These are phyloP conservation scores for Borealophlyctis nickersoniae DNA, from an alignment of 192 early-diverging fungal genomes.

Conservation along the genomic window DNA sequence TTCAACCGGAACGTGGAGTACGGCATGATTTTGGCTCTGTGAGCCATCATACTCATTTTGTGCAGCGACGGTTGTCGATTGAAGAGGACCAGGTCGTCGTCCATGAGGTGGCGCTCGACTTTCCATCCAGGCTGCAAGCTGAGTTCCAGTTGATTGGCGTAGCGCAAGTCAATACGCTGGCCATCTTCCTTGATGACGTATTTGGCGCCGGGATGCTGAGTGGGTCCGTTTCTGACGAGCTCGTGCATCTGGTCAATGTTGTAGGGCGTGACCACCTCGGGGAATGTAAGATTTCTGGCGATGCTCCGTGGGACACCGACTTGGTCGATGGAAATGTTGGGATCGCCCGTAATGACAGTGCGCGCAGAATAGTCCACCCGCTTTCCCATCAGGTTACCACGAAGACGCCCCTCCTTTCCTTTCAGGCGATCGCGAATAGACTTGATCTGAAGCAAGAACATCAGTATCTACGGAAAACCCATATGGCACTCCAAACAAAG, in stretches of 20 bases:
- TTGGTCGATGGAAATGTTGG: slow-evolving; percentile 95
- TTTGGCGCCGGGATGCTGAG: slow-evolving; percentile 93
- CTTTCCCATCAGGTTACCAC: slow-evolving; percentile 99
- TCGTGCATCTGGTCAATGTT: slow-evolving; percentile 88
- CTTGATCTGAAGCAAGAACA: slow-evolving; percentile 69
- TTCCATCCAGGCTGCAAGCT: slow-evolving; percentile 87
- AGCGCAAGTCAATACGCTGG: slow-evolving; percentile 86
- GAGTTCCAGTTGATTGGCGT: slow-evolving; percentile 77
- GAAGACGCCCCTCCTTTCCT: slow-evolving; percentile 98
- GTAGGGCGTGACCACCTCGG: slow-evolving; percentile 94
- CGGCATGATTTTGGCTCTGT: slow-evolving; percentile 94
- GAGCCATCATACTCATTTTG: slow-evolving; percentile 99
- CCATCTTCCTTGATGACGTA: slow-evolving; percentile 95
- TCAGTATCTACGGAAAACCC: slow-evolving; percentile 4
- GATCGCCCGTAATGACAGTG: slow-evolving; percentile 99
- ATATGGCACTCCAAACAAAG: no score
- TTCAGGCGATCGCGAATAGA: slow-evolving; percentile 94
- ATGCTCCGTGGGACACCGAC: slow-evolving; percentile 97
- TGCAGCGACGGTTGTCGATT: slow-evolving; percentile 98
- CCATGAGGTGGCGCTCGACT: slow-evolving; percentile 92
- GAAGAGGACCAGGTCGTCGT: slow-evolving; percentile 96
- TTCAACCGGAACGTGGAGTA: slow-evolving; percentile 98
- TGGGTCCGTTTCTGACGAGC: slow-evolving; percentile 86
- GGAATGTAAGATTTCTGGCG: slow-evolving; percentile 94
- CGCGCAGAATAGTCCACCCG: slow-evolving; percentile 99